phyloP scores from a whole-genome alignment of 2,329 filamentous ascomycete species.

The Claviceps quebecensis region DNA sequence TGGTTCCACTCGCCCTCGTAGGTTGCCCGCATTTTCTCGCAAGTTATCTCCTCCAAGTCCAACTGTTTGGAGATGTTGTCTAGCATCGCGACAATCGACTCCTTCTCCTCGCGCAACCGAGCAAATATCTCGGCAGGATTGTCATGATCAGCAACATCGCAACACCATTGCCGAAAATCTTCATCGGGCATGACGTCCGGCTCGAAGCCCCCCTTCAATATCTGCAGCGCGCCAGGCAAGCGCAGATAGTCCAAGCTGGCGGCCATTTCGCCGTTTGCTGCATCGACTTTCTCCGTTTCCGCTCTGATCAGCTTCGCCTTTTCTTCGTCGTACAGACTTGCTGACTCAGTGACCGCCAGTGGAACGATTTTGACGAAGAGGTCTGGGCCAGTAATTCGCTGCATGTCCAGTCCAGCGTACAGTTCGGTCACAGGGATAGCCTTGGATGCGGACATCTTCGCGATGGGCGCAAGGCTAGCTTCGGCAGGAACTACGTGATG shows the following conservation, averaged over 20 bases:
- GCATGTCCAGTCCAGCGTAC: slow-evolving; percentile 94
- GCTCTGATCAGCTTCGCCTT: slow-evolving; percentile 91
- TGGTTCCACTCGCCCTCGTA: slow-evolving; percentile 95
- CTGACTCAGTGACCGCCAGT: slow-evolving; percentile 88
- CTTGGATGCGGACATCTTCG: slow-evolving; percentile 89
- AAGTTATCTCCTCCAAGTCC: slow-evolving; percentile 94
- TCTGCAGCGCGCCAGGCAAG: slow-evolving; percentile 74
- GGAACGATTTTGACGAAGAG: slow-evolving; percentile 95
- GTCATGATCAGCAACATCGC: slow-evolving; percentile 77
- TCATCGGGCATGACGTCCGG: slow-evolving; percentile 79
- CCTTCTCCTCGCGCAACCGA: slow-evolving; percentile 61
- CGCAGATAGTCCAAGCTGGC: slow-evolving; percentile 89
- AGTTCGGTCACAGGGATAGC: slow-evolving; percentile 93
- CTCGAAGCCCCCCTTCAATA: slow-evolving; percentile 84
- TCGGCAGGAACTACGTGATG: slow-evolving; percentile 84
- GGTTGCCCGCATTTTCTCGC: slow-evolving; percentile 98
- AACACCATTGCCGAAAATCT: slow-evolving; percentile 88
- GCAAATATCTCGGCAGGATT: slow-evolving; percentile 70
- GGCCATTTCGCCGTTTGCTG: slow-evolving; percentile 89
- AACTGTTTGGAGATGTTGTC: slow-evolving; percentile 76
- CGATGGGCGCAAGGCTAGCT: slow-evolving; percentile 64
- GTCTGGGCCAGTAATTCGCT: slow-evolving; percentile 90
- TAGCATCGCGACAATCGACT: slow-evolving; percentile 55
- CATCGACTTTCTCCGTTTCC: slow-evolving; percentile 85
- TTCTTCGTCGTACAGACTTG: slow-evolving; percentile 94